Base-by-base conservation (phyloP, 345 rosid species). In the Geranium brycei region DNA sequence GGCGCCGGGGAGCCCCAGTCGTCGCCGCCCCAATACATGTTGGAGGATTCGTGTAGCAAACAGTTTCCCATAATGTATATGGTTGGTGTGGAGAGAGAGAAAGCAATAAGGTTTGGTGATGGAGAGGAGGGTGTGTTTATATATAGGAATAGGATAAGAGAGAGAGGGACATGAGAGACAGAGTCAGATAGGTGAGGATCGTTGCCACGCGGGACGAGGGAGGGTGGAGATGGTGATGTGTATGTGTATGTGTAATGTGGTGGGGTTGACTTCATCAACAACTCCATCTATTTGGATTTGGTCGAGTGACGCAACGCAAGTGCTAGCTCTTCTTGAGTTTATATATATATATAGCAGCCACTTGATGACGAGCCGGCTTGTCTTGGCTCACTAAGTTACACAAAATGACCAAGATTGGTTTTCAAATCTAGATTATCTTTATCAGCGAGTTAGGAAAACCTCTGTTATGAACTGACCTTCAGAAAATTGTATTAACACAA, bases 1-100 rank as follows among this genome's bases (percentile, higher is more conserved):
- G 59, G 18, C 17, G 30, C 51, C 59, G 65, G 31, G 1, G 68
- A 59, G 1, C 66, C 73, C 85, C 80, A 78, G 61, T 81, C 77
- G 10, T 78, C 80, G 12, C 85, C 79, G 58, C 72, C 77, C 85
- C 79, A 74, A 60, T 63, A 74, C 62, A 69, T 19, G 2, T 23
- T 23, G 35, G 71, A 55, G 16, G 79, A 77, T 17, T 68, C 72
- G 31, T 30, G 77, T 15, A 67, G 17, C 14, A 79, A 3, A 64
- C 81, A 79, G 19, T 82, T 82, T 16, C 86, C 83, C 86, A 82
- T 81, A 35, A 35, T 35, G 4, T 4, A 8, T 6, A 15, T 1
- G 23, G 1, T 32, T 4, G 13, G 1, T 57, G 53, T 15, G 58
- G 40, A 63, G 68, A 64, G 56, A 32, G 53, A 57, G 15, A 16